Conservation (phyloP, 2,329 filamentous ascomycete species). For the Claviceps lovelessii region DNA sequence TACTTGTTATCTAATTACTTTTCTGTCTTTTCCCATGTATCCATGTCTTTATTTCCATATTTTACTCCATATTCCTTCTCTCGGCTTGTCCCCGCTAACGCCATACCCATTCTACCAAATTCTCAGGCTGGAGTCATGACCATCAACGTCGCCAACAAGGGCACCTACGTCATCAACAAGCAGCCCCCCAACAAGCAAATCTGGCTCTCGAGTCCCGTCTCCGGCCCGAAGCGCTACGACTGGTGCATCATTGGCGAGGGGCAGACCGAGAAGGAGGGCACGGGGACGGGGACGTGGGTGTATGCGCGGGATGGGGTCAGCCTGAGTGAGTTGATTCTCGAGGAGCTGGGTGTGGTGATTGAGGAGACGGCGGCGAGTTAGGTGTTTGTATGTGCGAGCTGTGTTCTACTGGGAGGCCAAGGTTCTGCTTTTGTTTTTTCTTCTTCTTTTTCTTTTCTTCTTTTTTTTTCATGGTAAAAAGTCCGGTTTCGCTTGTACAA, state of each 20-base stretch:
- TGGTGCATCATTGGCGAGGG: constrained; percentile 64
- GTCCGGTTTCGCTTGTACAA: not conserved
- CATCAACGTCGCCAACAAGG: constrained; percentile 51
- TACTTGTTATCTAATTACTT: not conserved
- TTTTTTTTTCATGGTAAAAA: not conserved
- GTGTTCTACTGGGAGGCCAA: no score
- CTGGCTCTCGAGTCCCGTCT: constrained; percentile 85
- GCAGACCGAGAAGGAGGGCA: constrained; percentile 63
- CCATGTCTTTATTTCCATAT: constrained; percentile 1
- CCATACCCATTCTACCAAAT: no score
- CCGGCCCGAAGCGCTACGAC: constrained; percentile 87
- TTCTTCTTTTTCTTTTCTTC: no score
- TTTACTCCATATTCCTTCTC: no score
- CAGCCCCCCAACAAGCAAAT: constrained; percentile 96
- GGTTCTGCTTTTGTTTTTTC: no score
- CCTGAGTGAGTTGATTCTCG: constrained; percentile 55
- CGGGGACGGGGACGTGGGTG: constrained; percentile 63
- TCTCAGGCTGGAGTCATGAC: constrained; percentile 71
- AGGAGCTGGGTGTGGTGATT: constrained; percentile 61
- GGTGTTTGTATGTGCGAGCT: no score
- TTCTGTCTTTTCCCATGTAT: not conserved
- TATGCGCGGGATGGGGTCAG: constrained; percentile 73
- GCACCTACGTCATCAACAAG: constrained; percentile 93
- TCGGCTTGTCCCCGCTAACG: no score
- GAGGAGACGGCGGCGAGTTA: constrained; percentile 9